Evolutionary conservation across 352 stramenopile species (phyloP).

Genomic region (Globisporangium cystogenes): DNA sequence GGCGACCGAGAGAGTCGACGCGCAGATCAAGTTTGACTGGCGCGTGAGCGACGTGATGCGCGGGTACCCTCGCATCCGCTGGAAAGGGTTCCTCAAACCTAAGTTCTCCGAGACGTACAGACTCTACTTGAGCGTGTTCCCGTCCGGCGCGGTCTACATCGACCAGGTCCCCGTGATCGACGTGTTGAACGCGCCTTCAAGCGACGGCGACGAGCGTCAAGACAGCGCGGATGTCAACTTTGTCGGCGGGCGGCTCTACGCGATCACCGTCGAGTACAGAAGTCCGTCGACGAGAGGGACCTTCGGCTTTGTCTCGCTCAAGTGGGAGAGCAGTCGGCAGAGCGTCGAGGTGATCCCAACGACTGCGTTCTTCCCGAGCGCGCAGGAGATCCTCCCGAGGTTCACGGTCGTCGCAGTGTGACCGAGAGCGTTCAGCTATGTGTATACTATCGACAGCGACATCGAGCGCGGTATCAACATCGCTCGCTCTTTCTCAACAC

Average conservation of each 20-base stretch:
- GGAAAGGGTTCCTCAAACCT: slow-evolving; percentile 37
- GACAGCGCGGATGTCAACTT: slow-evolving; percentile 14
- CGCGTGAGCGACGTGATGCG: slow-evolving; percentile 27
- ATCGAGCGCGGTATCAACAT: too few relatives aligned
- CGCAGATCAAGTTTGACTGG: slow-evolving; percentile 37
- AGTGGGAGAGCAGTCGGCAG: slow-evolving; percentile 26
- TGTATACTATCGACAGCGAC: too few relatives aligned
- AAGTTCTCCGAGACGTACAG: slow-evolving; percentile 37
- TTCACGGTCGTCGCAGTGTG: slow-evolving; percentile 14
- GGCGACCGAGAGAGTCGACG: slow-evolving; percentile 17
- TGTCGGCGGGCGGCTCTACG: slow-evolving; percentile 22
- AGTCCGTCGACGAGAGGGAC: slow-evolving; percentile 8
- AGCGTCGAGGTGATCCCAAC: slow-evolving; percentile 16
- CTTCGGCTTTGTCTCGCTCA: slow-evolving; percentile 15
- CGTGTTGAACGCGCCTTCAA: slow-evolving; percentile 19
- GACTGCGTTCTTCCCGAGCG: slow-evolving; percentile 15
- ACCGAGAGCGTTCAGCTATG: too few relatives aligned
- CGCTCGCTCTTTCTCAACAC: too few relatives aligned
- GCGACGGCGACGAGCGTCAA: slow-evolving; percentile 3
- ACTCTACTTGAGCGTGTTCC: slow-evolving; percentile 21
- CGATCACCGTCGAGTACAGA: slow-evolving; percentile 43
- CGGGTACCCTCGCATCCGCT: slow-evolving; percentile 35
- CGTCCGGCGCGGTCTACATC: slow-evolving; percentile 25
- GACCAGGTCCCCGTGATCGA: slow-evolving; percentile 28
- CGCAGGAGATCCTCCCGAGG: slow-evolving; percentile 24